phyloP scores from a whole-genome alignment of 1,284 basidiomycete species.

The Trichosporon coremiiforme region DNA sequence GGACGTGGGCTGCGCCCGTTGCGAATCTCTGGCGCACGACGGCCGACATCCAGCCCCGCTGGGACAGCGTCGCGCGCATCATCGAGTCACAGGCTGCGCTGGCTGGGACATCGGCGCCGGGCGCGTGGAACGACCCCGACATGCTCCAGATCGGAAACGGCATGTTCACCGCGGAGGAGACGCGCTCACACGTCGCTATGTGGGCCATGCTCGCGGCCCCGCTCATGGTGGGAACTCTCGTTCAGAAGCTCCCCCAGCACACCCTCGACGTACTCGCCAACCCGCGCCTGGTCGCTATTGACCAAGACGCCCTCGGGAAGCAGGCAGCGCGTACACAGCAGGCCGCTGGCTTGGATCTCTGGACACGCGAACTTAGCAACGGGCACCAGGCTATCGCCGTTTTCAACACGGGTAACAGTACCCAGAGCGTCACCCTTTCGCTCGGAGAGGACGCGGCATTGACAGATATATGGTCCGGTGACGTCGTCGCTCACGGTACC shows the following conservation, averaged over 20 bases:
- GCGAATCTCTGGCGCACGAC: slow-evolving; percentile 19
- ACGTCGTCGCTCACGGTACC: not conserved
- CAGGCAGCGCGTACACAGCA: slow-evolving; percentile 12
- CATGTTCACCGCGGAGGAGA: slow-evolving; percentile 3
- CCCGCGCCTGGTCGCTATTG: slow-evolving; percentile 9
- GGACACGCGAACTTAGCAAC: not conserved
- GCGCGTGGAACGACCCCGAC: slow-evolving; percentile 16
- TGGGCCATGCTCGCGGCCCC: slow-evolving; percentile 21
- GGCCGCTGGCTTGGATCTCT: slow-evolving; percentile 4
- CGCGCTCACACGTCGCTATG: slow-evolving; percentile 4
- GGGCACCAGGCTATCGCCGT: slow-evolving; percentile 3
- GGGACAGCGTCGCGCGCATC: not conserved
- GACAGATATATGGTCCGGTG: not conserved
- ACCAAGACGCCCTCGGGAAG: slow-evolving; percentile 3
- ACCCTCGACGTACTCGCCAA: not conserved
- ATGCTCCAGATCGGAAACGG: slow-evolving; percentile 22
- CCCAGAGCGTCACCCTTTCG: not conserved
- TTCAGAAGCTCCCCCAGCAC: not conserved
- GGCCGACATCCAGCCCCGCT: not conserved
- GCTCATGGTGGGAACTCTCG: slow-evolving; percentile 14
- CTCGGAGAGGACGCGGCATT: not conserved
- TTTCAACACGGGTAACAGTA: not conserved
- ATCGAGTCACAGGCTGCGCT: not conserved
- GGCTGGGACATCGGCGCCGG: not conserved
- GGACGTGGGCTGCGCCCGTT: slow-evolving; percentile 17